Conservation (phyloP, 805 yeast species). For the Candida xiaguanensis region DNA sequence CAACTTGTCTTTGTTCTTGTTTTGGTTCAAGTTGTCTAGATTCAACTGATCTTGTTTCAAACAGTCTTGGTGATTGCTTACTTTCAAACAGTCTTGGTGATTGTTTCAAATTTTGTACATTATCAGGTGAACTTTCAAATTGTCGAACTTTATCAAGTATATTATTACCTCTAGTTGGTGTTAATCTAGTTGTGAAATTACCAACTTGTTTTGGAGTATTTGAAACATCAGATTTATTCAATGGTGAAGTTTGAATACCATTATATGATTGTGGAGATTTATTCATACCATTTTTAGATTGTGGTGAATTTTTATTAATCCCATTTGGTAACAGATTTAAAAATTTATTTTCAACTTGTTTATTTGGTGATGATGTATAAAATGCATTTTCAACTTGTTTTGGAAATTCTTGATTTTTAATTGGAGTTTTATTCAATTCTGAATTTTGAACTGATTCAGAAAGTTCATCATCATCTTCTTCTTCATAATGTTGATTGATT, state of each 20-base stretch:
- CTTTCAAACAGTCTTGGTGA: background rate
- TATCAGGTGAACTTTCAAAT: slow-evolving; percentile 26
- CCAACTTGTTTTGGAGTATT: background rate
- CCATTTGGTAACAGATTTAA: background rate
- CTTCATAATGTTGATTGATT: background rate
- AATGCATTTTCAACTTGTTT: background rate
- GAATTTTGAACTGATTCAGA: background rate
- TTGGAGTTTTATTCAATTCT: background rate
- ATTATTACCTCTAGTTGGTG: slow-evolving; percentile 17
- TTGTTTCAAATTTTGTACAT: background rate
- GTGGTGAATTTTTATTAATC: background rate
- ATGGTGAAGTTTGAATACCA: background rate
- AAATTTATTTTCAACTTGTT: background rate
- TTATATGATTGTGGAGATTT: background rate
- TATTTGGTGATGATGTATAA: background rate
- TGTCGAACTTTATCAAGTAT: slow-evolving; percentile 36
- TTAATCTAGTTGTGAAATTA: slow-evolving; percentile 14
- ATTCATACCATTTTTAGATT: no score
- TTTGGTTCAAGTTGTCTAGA: background rate
- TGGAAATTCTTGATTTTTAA: background rate
- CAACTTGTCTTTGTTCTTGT: background rate
- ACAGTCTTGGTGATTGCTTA: no score
- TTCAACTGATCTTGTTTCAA: background rate
- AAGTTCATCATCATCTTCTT: background rate
- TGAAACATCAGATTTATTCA: background rate